Conservation (phyloP, 805 yeast genomes). For the Lipomyces mesembrius region DNA sequence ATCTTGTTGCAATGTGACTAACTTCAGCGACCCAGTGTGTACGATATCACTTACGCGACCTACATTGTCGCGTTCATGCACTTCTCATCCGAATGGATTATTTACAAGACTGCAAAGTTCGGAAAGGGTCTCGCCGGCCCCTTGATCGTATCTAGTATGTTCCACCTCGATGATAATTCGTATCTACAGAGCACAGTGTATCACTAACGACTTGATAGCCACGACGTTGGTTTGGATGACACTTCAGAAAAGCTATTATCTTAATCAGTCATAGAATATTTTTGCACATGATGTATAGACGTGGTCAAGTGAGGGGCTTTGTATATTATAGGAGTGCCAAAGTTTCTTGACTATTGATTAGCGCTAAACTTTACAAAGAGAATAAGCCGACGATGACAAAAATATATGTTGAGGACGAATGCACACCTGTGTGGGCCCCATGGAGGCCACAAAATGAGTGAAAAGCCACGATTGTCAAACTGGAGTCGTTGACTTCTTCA, state of each 20-base stretch:
- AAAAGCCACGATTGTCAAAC: too few relatives aligned
- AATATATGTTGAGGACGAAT: too few relatives aligned
- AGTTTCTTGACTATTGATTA: background rate
- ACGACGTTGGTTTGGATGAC: slow-evolving; percentile 75
- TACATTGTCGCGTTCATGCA: slow-evolving; percentile 83
- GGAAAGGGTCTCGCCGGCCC: slow-evolving; percentile 94
- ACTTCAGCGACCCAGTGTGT: slow-evolving; percentile 51
- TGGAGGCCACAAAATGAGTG: too few relatives aligned
- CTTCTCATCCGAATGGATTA: slow-evolving; percentile 80
- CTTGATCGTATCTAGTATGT: slow-evolving; percentile 58
- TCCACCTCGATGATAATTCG: background rate
- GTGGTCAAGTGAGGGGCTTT: background rate
- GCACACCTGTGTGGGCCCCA: too few relatives aligned
- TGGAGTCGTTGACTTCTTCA: too few relatives aligned
- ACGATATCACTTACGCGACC: slow-evolving; percentile 76
- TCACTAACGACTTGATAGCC: slow-evolving; percentile 46
- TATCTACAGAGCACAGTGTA: background rate
- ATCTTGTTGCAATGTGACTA: background rate
- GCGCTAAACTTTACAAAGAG: too few relatives aligned
- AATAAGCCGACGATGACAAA: background rate
- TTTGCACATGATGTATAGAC: background rate
- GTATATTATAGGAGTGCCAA: background rate
- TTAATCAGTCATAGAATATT: slow-evolving; percentile 28
- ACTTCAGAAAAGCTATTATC: slow-evolving; percentile 66
- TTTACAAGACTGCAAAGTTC: slow-evolving; percentile 75